Evolutionary conservation across 2,329 filamentous ascomycete genomes (phyloP).

Genomic region (Pestalotiopsis sp.): DNA sequence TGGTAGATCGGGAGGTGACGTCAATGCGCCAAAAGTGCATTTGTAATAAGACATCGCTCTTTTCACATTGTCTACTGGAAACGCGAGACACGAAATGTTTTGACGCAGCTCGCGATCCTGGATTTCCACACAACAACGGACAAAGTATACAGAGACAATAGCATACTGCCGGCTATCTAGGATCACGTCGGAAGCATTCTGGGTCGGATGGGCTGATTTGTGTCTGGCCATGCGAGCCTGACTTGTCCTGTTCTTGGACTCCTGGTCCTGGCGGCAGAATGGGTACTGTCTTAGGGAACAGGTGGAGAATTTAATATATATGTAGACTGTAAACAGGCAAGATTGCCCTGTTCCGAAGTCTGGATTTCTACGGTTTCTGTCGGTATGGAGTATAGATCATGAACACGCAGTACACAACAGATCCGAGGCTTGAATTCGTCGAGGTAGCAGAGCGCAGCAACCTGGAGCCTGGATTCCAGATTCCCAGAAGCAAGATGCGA

Average conservation of each 20-base stretch:
- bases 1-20: background rate
- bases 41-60: background rate
- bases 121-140: too few species aligned
- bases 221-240: background rate
- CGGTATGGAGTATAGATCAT: background rate
- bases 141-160: background rate
- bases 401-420: background rate
- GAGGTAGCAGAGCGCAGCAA: too few species aligned
- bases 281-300: background rate
- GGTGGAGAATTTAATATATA: background rate
- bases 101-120: too few species aligned
- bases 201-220: background rate
- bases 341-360: background rate
- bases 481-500: background rate
- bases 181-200: background rate
- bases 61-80: background rate
- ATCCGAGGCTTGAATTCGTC: too few species aligned
- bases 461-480: too few species aligned
- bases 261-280: background rate
- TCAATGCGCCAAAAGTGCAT: background rate
- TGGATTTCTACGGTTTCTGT: background rate
- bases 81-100: background rate
- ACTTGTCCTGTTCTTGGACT: background rate
- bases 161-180: background rate
- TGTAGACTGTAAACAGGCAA: background rate